Evolutionary conservation across 306 rosid species (phyloP), one percentile per base, ranked within the genome.

Genomic region (Adenanthera pavonina): DNA sequence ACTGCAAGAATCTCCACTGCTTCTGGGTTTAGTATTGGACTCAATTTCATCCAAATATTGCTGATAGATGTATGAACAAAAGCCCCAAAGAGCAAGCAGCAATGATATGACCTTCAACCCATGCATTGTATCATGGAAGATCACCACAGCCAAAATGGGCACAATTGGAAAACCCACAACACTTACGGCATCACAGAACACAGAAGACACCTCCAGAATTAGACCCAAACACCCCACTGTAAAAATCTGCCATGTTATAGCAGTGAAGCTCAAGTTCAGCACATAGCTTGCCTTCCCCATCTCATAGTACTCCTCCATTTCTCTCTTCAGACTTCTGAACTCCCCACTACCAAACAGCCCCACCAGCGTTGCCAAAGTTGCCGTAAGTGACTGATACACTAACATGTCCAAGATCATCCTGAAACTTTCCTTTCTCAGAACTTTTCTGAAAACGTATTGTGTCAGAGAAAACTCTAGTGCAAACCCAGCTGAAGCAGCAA

Each of bases 281-380:
- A 75, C 49, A 77, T 87, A 87, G 1, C 76, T 69, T 10, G 61
- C 78, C 54, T 81, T 87, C 19, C 89, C 85, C 51, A 79, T 38
- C 17, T 47, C 83, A 80, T 25, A 25, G 30, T 46, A 89, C 15
- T 17, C 79, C 7, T 48, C 46, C 85, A 87, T 85, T 59, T 87
- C 88, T n/a, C 15, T 49, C 38, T 56, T 64, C 71, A 89, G 49
- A 14, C 44, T 64, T 13, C 62, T 69, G 85, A 91, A 87, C 13
- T 85, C 88, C 34, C 91, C 89, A 54, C 89, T 87, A 1, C 52
- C 68, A 44, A 89, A 89, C 7, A 87, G 84, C 5, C 92, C 87
- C 47, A 79, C 85, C 1, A 85, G 43, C 1, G 72, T 68, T 4
- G 80, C 83, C 15, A 41, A 69, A 2, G 88, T 79, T 19, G 91